phyloP scores from a whole-genome alignment of 371 early-diverging fungal species.

The Apophysomyces ossiformis region DNA sequence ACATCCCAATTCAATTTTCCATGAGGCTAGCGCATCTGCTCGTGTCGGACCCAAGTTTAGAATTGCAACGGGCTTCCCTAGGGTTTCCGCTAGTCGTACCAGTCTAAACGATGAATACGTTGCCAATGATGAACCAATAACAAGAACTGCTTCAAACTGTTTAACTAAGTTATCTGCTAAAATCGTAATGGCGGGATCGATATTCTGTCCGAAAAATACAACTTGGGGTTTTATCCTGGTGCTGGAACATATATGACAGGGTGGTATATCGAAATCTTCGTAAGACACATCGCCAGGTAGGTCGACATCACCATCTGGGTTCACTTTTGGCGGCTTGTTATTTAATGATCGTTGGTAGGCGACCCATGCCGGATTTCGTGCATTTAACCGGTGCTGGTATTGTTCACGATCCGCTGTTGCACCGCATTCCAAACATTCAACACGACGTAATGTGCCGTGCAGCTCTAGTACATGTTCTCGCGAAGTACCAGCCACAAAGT shows the following conservation, averaged over 20 bases:
- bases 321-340: slow-evolving; percentile 55
- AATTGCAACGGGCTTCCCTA: slow-evolving; percentile 66
- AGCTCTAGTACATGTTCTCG: slow-evolving; percentile 68
- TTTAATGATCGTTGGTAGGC: slow-evolving; percentile 31
- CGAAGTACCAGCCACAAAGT: slow-evolving; percentile 61
- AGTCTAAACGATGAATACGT: slow-evolving; percentile 86
- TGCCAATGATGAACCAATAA: slow-evolving; percentile 82
- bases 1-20: slow-evolving; percentile 61
- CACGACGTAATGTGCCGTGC: slow-evolving; percentile 81
- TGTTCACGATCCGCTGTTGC: slow-evolving; percentile 51
- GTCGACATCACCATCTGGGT: slow-evolving; percentile 93
- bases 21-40: slow-evolving; percentile 67
- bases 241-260: slow-evolving; percentile 66
- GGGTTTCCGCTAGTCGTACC: slow-evolving; percentile 63
- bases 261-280: slow-evolving; percentile 72
- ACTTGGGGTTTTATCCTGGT: slow-evolving; percentile 75
- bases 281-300: slow-evolving; percentile 61
- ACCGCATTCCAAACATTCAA: slow-evolving; percentile 76
- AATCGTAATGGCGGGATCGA: slow-evolving; percentile 54
- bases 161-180: slow-evolving; percentile 60
- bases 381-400: slow-evolving; percentile 71
- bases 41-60: slow-evolving; percentile 80
- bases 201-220: slow-evolving; percentile 92
- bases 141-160: slow-evolving; percentile 63
- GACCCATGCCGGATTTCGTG: slow-evolving; percentile 78